Conservation (phyloP, 148 eudicot genomes). For the Cornus suecica region DNA sequence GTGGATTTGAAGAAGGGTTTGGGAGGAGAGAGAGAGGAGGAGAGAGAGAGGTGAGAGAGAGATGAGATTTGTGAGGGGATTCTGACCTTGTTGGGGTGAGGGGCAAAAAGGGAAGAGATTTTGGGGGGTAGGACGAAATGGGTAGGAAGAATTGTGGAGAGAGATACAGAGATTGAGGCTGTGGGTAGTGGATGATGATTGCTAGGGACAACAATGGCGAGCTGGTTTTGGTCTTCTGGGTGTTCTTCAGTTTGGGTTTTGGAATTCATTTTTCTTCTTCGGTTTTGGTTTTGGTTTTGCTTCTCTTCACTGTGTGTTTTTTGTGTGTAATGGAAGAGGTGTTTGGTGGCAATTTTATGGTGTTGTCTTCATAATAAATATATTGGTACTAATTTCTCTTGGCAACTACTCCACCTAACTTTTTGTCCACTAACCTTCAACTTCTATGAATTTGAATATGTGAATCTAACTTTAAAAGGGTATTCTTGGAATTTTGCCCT, state of each 20-base stretch:
- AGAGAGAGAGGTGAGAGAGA: slow-evolving; percentile 45
- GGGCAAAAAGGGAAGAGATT: slow-evolving; percentile 31
- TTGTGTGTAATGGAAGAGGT: not conserved
- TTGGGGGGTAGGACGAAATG: slow-evolving; percentile 48
- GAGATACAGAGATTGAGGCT: slow-evolving; percentile 74
- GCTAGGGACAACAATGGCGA: slow-evolving; percentile 8
- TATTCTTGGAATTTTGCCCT: not conserved
- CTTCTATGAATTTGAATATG: not conserved
- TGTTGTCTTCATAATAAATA: not conserved
- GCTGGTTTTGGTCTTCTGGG: slow-evolving; percentile 25
- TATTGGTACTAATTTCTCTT: not conserved
- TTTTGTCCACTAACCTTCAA: not conserved
- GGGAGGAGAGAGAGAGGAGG: slow-evolving; percentile 38
- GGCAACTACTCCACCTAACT: not conserved
- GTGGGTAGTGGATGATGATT: slow-evolving; percentile 25
- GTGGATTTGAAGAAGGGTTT: slow-evolving; percentile 24
- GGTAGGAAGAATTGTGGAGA: slow-evolving; percentile 56
- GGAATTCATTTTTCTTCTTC: slow-evolving; percentile 18
- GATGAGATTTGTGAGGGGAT: slow-evolving; percentile 62
- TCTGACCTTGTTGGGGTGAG: slow-evolving; percentile 32
- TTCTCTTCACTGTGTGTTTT: not conserved
- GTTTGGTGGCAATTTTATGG: not conserved
- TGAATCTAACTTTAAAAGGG: not conserved
- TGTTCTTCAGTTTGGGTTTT: slow-evolving; percentile 10
- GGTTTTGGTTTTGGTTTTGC: not conserved